phyloP scores from a whole-genome alignment of 108 stramenopile species.

The Skeletonema costatum region DNA sequence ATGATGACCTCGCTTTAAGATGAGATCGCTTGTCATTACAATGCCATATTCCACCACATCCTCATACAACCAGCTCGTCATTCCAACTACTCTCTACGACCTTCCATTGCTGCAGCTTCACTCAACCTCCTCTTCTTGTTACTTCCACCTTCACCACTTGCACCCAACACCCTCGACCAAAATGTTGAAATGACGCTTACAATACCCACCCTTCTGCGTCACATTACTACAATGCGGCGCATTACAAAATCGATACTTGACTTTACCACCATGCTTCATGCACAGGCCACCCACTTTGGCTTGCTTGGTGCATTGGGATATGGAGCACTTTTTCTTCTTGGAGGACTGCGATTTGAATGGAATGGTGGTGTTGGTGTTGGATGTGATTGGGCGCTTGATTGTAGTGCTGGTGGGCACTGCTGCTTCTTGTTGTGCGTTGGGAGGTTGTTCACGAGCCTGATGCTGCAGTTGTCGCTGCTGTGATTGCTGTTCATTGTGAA shows the following conservation, averaged over 20 bases:
- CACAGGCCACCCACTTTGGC: not conserved
- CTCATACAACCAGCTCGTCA: too few species aligned
- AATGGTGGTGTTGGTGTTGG: not conserved
- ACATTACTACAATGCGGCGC: not conserved
- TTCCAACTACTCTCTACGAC: too few species aligned
- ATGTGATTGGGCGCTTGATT: too few species aligned
- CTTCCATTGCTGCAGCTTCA: too few species aligned
- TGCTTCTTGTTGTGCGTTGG: not conserved
- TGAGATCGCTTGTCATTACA: too few species aligned
- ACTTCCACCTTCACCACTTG: too few species aligned
- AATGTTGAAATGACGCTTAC: not conserved
- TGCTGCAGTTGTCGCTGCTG: too few species aligned
- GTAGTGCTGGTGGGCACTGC: not conserved
- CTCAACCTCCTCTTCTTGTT: too few species aligned
- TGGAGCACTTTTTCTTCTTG: not conserved
- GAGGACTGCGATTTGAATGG: not conserved
- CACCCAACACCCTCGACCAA: not conserved
- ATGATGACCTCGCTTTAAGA: too few species aligned
- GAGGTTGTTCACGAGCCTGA: not conserved
- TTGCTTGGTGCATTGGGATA: not conserved
- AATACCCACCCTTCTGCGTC: not conserved
- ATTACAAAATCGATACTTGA: not conserved
- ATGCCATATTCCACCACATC: too few species aligned
- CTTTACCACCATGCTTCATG: not conserved
- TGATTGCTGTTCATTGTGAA: not conserved